Percentiles rank a stretch among this genome's conserved stretches.
phyloP scores from a whole-genome alignment of 1,284 basidiomycete genomes.

The Microbotryum saponariae region DNA sequence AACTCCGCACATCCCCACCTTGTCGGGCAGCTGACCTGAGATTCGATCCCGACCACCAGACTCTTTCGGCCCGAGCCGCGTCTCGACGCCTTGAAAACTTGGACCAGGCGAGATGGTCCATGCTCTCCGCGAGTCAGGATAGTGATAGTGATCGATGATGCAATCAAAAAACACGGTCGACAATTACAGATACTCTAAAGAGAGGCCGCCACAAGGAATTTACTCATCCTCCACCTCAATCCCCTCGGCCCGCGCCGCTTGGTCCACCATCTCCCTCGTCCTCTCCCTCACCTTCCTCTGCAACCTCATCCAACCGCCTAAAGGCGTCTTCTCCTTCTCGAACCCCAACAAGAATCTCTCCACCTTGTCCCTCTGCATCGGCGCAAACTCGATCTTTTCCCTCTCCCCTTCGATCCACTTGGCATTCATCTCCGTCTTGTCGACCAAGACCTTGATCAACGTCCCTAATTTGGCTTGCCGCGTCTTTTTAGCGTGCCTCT shows the following conservation, averaged over 20 bases:
- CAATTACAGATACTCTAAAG: too few relatives aligned
- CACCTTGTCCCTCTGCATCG: conserved; percentile 60
- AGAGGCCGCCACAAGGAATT: too few relatives aligned
- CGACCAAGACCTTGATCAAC: conserved; percentile 64
- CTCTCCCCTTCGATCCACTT: conserved; percentile 66
- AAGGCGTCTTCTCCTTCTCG: conserved; percentile 61
- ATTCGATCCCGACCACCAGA: too few relatives aligned
- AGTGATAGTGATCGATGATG: too few relatives aligned
- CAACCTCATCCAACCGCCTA: conserved; percentile 56
- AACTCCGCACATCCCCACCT: too few relatives aligned
- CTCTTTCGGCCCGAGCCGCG: too few relatives aligned
- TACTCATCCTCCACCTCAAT: too few relatives aligned
- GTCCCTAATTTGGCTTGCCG: conserved; percentile 51
- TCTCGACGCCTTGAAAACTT: too few relatives aligned
- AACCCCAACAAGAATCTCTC: conserved; percentile 60
- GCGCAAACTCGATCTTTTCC: conserved; percentile 61
- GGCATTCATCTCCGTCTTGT: conserved; percentile 74
- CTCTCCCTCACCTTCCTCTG: conserved; percentile 72
- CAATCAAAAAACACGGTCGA: too few relatives aligned
- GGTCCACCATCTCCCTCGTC: conserved; percentile 47
- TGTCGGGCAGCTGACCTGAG: too few relatives aligned
- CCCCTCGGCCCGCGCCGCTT: conserved; percentile 11
- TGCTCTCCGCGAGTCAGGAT: too few relatives aligned
- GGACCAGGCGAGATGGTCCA: too few relatives aligned
- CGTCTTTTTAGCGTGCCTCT: conserved; percentile 58